Evolutionary conservation across 202 grass and related monocot genomes (phyloP).

Genomic region (Schoenoplectus tabernaemontani): DNA sequence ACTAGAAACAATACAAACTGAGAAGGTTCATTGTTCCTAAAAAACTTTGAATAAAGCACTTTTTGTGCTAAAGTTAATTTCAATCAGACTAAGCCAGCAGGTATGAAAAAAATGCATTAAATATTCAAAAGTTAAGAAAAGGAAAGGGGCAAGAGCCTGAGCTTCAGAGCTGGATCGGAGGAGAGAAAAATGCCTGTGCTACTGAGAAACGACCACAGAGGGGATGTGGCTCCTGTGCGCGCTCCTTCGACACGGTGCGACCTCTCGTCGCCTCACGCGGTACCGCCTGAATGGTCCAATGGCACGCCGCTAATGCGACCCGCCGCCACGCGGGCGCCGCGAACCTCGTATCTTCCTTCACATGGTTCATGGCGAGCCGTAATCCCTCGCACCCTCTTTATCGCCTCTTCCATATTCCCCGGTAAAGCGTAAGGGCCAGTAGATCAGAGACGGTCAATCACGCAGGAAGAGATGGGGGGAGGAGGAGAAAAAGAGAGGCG

Average conservation of each 20-base stretch:
- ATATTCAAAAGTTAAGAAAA: background rate
- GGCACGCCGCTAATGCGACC: slow-evolving; percentile 30
- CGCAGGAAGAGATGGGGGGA: no score
- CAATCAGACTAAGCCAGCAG: background rate
- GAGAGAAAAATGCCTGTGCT: slow-evolving; percentile 61
- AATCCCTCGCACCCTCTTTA: no score
- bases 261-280: slow-evolving; percentile 52
- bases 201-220: slow-evolving; percentile 55
- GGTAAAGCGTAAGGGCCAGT: no score
- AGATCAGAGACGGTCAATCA: no score
- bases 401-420: no score
- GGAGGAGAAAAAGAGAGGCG: no score
- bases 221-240: slow-evolving; percentile 58
- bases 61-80: no score
- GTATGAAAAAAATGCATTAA: no score
- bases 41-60: background rate
- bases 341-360: no score
- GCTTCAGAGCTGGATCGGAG: slow-evolving; percentile 62
- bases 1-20: slow-evolving; percentile 3
- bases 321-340: slow-evolving; percentile 25
- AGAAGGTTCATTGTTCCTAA: background rate
- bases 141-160: slow-evolving; percentile 49
- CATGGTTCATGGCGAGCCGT: no score
- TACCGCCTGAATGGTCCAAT: slow-evolving; percentile 66
- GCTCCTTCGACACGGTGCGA: slow-evolving; percentile 40